Conservation (phyloP, 116 monocot genomes). For the Dioscorea cayenensis region DNA sequence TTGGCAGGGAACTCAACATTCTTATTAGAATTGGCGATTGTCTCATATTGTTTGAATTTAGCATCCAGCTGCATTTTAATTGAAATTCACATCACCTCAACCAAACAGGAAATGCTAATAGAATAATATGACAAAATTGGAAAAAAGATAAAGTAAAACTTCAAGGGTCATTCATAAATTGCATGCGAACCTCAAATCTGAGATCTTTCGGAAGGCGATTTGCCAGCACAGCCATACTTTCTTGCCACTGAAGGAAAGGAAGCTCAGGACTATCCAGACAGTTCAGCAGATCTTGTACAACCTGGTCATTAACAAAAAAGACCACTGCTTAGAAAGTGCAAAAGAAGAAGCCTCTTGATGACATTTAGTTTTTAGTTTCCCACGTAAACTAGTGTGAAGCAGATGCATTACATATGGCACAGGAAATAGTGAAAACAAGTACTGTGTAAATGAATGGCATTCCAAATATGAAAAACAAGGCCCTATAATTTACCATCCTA, state of each 20-base stretch:
- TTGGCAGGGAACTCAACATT: slow-evolving; percentile 90
- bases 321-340: background rate
- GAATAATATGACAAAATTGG: background rate
- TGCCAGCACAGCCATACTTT: slow-evolving; percentile 90
- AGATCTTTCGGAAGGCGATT: slow-evolving; percentile 95
- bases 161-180: background rate
- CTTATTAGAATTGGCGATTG: slow-evolving; percentile 37
- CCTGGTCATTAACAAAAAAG: slow-evolving; percentile 29
- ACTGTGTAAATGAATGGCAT: too few species aligned
- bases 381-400: too few species aligned
- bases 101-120: slow-evolving; percentile 2
- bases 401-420: too few species aligned
- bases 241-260: slow-evolving; percentile 98
- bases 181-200: slow-evolving; percentile 53
- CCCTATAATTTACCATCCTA: too few species aligned
- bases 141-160: background rate
- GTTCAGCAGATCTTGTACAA: slow-evolving; percentile 69
- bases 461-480: too few species aligned
- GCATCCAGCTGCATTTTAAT: slow-evolving; percentile 56
- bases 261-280: slow-evolving; percentile 91
- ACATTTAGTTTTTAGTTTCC: too few species aligned
- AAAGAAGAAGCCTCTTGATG: too few species aligned
- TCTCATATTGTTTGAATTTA: slow-evolving; percentile 75
- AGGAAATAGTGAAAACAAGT: too few species aligned
- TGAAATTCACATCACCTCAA: slow-evolving; percentile 6